Conservation (phyloP, 805 yeast genomes). For the Barnettozyma wickerhamii region DNA sequence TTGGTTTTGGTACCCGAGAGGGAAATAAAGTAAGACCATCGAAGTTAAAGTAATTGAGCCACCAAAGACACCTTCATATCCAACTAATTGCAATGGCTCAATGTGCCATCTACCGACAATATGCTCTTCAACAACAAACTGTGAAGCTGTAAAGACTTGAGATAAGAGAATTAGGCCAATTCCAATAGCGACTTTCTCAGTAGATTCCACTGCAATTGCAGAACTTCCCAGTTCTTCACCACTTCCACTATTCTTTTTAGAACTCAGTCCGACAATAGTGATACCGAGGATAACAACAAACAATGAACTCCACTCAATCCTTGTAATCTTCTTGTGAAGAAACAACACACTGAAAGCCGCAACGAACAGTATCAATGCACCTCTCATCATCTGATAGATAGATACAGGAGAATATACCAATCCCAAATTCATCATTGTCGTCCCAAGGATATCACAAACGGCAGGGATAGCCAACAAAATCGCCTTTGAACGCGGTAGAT, state of each 20-base stretch:
- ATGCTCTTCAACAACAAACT: slow-evolving; percentile 75
- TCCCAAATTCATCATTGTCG: slow-evolving; percentile 76
- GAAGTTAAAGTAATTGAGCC: slow-evolving; percentile 37
- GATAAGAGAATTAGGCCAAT: slow-evolving; percentile 54
- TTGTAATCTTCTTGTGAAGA: slow-evolving; percentile 48
- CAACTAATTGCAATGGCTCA: slow-evolving; percentile 62
- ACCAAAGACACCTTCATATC: slow-evolving; percentile 73
- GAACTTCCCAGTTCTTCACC: slow-evolving; percentile 6
- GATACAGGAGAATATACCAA: slow-evolving; percentile 72
- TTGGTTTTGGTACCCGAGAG: slow-evolving; percentile 34
- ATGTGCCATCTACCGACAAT: slow-evolving; percentile 49
- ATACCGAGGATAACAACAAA: slow-evolving; percentile 66
- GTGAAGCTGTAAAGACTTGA: slow-evolving; percentile 66
- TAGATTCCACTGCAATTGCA: background rate
- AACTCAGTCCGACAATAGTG: slow-evolving; percentile 68
- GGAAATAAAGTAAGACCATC: slow-evolving; percentile 41
- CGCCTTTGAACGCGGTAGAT: slow-evolving; percentile 25
- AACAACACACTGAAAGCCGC: slow-evolving; percentile 66
- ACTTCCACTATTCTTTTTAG: slow-evolving; percentile 35
- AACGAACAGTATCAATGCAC: slow-evolving; percentile 70
- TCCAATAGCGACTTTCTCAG: slow-evolving; percentile 44
- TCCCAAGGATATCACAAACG: slow-evolving; percentile 64
- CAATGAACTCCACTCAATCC: slow-evolving; percentile 65
- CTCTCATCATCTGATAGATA: slow-evolving; percentile 82
- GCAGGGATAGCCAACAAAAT: slow-evolving; percentile 55